Conservation (phyloP, 805 yeast genomes). For the Crinitomyces ghanaensis region DNA sequence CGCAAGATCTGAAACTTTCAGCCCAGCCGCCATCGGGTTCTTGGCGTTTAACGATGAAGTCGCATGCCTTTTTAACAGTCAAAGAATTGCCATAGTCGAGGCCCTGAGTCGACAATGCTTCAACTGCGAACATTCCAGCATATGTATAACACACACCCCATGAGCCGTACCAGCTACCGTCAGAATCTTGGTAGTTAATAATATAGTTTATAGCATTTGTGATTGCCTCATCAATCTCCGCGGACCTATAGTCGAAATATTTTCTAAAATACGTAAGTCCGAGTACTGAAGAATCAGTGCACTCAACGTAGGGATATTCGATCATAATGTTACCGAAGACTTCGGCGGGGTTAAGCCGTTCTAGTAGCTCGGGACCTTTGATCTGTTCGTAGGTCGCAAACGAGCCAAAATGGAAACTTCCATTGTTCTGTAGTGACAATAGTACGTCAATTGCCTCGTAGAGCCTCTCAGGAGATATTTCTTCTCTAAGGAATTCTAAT, state of each 20-base stretch:
- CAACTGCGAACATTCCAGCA: slow-evolving; percentile 96
- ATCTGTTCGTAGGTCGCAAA: slow-evolving; percentile 86
- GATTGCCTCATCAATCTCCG: slow-evolving; percentile 60
- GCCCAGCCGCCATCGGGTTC: slow-evolving; percentile 95
- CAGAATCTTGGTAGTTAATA: slow-evolving; percentile 50
- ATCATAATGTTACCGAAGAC: slow-evolving; percentile 98
- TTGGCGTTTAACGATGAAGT: slow-evolving; percentile 66
- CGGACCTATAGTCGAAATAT: slow-evolving; percentile 50
- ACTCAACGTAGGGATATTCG: slow-evolving; percentile 96
- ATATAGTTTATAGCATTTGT: slow-evolving; percentile 65
- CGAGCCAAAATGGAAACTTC: slow-evolving; percentile 74
- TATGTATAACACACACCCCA: slow-evolving; percentile 98
- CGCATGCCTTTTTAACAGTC: slow-evolving; percentile 66
- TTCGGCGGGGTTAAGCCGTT: slow-evolving; percentile 85
- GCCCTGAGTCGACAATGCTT: slow-evolving; percentile 69
- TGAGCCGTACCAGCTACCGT: slow-evolving; percentile 97
- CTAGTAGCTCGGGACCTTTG: slow-evolving; percentile 68
- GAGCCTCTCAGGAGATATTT: slow-evolving; percentile 44
- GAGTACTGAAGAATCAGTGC: slow-evolving; percentile 89
- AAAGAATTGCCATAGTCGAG: slow-evolving; percentile 49
- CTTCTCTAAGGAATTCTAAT: slow-evolving; percentile 38
- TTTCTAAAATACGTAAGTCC: slow-evolving; percentile 74
- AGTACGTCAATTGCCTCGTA: slow-evolving; percentile 67
- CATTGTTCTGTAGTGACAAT: slow-evolving; percentile 65
- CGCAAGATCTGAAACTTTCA: slow-evolving; percentile 85